Evolutionary conservation across 352 stramenopile genomes (phyloP).

Genomic region (Phytophthora pluvialis): DNA sequence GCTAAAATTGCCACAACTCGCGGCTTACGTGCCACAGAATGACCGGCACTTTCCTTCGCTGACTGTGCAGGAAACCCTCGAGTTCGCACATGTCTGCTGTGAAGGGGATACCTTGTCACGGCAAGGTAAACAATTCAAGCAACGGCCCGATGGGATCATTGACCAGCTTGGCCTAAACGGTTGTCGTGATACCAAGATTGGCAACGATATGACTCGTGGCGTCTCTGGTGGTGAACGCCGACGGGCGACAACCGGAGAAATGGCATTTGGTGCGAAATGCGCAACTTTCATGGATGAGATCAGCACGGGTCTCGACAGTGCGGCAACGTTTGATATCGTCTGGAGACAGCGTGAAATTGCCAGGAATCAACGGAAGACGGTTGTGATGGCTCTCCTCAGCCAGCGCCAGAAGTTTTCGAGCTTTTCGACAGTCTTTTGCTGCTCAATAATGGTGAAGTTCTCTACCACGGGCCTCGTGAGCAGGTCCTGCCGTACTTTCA

Average conservation of each 20-base stretch:
- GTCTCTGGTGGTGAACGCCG: conserved; percentile 50
- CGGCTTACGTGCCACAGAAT: conserved; percentile 43
- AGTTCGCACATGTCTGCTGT: conserved; percentile 48
- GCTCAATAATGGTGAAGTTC: conserved; percentile 79
- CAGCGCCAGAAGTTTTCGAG: conserved; percentile 87
- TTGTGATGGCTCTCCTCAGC: conserved; percentile 79
- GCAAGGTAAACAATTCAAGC: background rate
- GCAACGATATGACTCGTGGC: conserved; percentile 48
- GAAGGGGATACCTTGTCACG: conserved; percentile 9
- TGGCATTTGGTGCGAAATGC: conserved; percentile 4
- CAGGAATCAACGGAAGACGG: conserved; percentile 26
- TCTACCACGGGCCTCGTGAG: conserved; percentile 56
- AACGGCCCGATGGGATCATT: conserved; percentile 35
- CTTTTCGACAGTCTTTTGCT: conserved; percentile 63
- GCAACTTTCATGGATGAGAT: conserved; percentile 8
- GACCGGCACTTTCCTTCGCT: conserved; percentile 85
- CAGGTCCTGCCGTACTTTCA: conserved; percentile 37
- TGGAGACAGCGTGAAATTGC: conserved; percentile 47
- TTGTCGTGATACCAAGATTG: conserved; percentile 57
- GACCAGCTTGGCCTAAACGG: conserved; percentile 36
- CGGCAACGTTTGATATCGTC: conserved; percentile 39
- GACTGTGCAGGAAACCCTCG: conserved; percentile 91
- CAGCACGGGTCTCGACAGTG: conserved; percentile 14
- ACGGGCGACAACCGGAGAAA: conserved; percentile 9
- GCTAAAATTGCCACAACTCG: conserved; percentile 41